Evolutionary conservation across 768 basidiomycete species (phyloP).

Genomic region (Leccinum subgranulosum): DNA sequence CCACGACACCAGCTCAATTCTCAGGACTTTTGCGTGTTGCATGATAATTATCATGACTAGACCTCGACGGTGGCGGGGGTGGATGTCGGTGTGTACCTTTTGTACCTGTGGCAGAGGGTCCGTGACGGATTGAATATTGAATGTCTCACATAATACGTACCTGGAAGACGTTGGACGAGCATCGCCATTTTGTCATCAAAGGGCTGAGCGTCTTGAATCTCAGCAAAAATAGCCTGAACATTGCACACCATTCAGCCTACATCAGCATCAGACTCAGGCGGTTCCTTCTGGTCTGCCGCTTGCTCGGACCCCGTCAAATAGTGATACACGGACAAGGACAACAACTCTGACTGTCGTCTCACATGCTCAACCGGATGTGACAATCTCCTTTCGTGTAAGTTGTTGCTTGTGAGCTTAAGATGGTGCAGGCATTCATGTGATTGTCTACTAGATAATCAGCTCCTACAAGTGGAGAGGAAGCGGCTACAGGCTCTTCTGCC

Average conservation of each 20-base stretch:
- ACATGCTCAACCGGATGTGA: neutral
- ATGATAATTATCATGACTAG: neutral
- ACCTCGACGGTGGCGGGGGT: neutral
- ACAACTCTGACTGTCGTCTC: neutral
- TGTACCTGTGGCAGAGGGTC: neutral
- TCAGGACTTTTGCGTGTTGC: neutral
- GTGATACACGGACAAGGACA: neutral
- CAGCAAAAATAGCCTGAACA: conserved; percentile 1
- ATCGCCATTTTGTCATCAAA: neutral
- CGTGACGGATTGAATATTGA: neutral
- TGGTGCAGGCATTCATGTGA: neutral
- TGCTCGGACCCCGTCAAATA: neutral
- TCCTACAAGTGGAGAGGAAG: neutral
- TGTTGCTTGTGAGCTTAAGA: neutral
- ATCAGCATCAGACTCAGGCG: neutral
- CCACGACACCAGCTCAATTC: conserved; percentile 1
- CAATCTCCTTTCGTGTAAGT: conserved; percentile 4
- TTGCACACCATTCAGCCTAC: neutral
- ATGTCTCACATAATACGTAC: conserved; percentile 2
- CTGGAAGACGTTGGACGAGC: neutral
- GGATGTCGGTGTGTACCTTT: conserved; percentile 7
- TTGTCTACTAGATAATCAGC: conserved; percentile 5
- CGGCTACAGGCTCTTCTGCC: neutral
- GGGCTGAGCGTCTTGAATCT: neutral
- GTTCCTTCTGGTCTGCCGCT: neutral